Evolutionary conservation across 2,329 filamentous ascomycete genomes (phyloP).

Genomic region (Fusarium goolgardi): DNA sequence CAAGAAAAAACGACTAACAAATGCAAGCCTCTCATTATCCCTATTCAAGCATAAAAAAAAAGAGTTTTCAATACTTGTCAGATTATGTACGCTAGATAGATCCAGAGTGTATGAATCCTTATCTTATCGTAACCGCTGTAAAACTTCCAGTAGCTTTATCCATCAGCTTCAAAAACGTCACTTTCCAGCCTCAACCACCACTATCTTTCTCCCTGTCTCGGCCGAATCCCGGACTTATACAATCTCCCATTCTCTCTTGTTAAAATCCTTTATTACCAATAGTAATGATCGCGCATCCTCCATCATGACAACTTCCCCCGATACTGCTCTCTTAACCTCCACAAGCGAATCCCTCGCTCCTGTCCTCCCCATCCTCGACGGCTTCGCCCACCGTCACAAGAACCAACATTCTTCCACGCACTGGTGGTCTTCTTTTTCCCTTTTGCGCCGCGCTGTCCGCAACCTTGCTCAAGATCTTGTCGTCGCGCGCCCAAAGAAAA

Average conservation of each 20-base stretch:
- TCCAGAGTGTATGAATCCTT: conserved; percentile 5
- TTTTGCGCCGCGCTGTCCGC: conserved; percentile 74
- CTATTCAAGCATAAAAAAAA: neutral
- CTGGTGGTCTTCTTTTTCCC: conserved; percentile 82
- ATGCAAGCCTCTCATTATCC: neutral
- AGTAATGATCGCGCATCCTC: conserved; percentile 17
- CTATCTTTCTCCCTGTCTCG: conserved; percentile 2
- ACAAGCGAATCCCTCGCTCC: conserved; percentile 52
- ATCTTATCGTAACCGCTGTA: conserved; percentile 27
- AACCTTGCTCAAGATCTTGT: conserved; percentile 58
- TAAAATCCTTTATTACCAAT: conserved; percentile 7
- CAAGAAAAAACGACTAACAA: neutral
- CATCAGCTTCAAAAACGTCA: conserved; percentile 19
- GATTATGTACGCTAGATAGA: neutral
- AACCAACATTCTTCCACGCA: conserved; percentile 86
- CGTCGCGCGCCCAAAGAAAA: conserved; percentile 26
- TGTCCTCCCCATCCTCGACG: conserved; percentile 69
- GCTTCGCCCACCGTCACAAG: conserved; percentile 84
- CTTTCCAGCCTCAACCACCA: conserved; percentile 12
- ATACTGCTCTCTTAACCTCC: conserved; percentile 19
- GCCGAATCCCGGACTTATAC: conserved; percentile 19
- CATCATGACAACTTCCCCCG: conserved; percentile 27
- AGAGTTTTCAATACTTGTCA: neutral
- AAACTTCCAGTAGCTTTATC: conserved; percentile 9
- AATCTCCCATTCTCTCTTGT: neutral